Percentiles rank a stretch among this genome's conserved stretches.
phyloP scores from a whole-genome alignment of 1,284 basidiomycete genomes.

The Leccinum fallax region DNA sequence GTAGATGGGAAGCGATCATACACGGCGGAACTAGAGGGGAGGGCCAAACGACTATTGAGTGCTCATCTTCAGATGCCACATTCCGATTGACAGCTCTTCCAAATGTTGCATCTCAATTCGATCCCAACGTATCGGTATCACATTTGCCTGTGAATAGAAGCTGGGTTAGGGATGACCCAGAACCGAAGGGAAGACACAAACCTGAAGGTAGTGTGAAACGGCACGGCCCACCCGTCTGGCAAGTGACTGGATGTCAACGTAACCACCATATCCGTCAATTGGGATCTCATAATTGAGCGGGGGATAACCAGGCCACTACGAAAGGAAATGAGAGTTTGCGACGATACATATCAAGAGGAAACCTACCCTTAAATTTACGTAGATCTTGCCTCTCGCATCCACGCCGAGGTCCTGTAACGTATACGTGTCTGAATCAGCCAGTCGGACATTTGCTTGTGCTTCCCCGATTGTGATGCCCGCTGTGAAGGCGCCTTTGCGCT shows the following conservation, averaged over 20 bases:
- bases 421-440: conserved; percentile 63
- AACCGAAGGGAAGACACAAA: conserved; percentile 30
- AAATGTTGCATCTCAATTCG: conserved; percentile 70
- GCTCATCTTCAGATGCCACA: conserved; percentile 63
- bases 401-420: conserved; percentile 63
- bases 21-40: conserved; percentile 4
- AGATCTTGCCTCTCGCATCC: conserved; percentile 58
- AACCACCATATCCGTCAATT: conserved; percentile 65
- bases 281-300: conserved; percentile 77
- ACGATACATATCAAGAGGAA: background rate
- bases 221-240: conserved; percentile 69
- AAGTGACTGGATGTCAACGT: conserved; percentile 65
- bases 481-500: conserved; percentile 64
- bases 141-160: conserved; percentile 50
- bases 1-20: conserved; percentile 13
- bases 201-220: conserved; percentile 75
- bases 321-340: conserved; percentile 3
- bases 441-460: conserved; percentile 63
- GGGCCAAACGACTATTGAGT: conserved; percentile 35
- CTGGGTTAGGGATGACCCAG: conserved; percentile 16
- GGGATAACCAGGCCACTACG: conserved; percentile 70
- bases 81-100: conserved; percentile 67
- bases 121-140: conserved; percentile 67
- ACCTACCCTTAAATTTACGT: conserved; percentile 62
- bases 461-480: conserved; percentile 70